Evolutionary conservation across 2,329 filamentous ascomycete species (phyloP).

Genomic region (Phyllosticta capitalensis): DNA sequence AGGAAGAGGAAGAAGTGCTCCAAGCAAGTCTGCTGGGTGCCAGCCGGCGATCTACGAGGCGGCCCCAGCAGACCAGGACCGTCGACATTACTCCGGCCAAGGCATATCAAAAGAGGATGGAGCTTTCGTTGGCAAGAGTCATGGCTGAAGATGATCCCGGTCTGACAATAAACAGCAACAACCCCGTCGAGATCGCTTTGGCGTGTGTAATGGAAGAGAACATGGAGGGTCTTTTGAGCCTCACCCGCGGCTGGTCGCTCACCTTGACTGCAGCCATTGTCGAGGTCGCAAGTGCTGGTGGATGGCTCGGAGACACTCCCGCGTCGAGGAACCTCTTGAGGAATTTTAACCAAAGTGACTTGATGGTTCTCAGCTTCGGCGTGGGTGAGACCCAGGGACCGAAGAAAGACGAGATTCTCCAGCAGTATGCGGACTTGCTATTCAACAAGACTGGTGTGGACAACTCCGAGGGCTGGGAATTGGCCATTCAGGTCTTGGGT

Average conservation of each 20-base stretch:
- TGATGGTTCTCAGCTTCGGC: constrained; percentile 69
- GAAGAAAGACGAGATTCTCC: constrained; percentile 70
- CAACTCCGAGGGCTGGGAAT: constrained; percentile 53
- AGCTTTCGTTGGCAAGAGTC: constrained; percentile 1
- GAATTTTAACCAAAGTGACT: constrained; percentile 70
- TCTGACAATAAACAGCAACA: constrained; percentile 67
- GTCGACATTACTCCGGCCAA: constrained; percentile 48
- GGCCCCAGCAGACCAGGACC: constrained; percentile 32
- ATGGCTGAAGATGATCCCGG: constrained; percentile 56
- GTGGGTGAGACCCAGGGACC: constrained; percentile 50
- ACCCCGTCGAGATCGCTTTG: constrained; percentile 69
- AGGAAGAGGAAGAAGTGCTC: constrained; percentile 39
- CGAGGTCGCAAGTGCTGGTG: constrained; percentile 73
- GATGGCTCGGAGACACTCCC: constrained; percentile 58
- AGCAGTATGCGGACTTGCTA: constrained; percentile 63
- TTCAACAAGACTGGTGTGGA: constrained; percentile 26
- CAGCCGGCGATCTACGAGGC: constrained; percentile 34
- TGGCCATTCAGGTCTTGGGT: constrained; percentile 73
- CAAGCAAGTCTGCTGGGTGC: constrained; percentile 33
- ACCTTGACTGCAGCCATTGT: constrained; percentile 68
- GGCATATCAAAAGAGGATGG: constrained; percentile 58
- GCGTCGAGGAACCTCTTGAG: constrained; percentile 46
- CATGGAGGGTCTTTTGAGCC: constrained; percentile 61
- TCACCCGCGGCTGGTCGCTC: constrained; percentile 72
- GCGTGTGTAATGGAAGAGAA: constrained; percentile 79